Conservation (phyloP, 2,329 filamentous ascomycete genomes). For the Monilinia vaccinii-corymbosi region DNA sequence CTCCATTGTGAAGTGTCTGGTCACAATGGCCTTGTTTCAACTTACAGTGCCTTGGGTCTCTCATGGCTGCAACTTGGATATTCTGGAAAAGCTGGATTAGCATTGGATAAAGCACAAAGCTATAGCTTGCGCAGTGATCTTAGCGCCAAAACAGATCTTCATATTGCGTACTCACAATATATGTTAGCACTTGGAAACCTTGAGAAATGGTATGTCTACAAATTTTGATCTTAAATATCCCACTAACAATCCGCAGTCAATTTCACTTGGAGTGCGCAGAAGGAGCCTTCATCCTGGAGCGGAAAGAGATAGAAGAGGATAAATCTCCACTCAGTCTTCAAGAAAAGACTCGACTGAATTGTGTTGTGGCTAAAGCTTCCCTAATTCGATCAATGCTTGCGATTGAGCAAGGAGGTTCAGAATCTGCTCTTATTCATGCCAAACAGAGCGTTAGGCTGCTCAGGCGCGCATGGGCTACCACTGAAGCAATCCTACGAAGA, state of each 20-base stretch:
- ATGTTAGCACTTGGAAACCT: slow-evolving; percentile 56
- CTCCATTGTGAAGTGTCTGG: slow-evolving; percentile 33
- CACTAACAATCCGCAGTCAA: slow-evolving; percentile 23
- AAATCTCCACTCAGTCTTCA: slow-evolving; percentile 14
- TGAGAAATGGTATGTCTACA: slow-evolving; percentile 45
- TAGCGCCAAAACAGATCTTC: slow-evolving; percentile 44
- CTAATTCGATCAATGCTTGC: slow-evolving; percentile 30
- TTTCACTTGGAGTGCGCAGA: slow-evolving; percentile 25
- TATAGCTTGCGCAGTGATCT: slow-evolving; percentile 34
- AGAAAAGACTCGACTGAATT: slow-evolving; percentile 21
- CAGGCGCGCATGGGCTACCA: slow-evolving; percentile 32
- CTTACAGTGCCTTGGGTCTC: slow-evolving; percentile 35
- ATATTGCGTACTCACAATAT: slow-evolving; percentile 69
- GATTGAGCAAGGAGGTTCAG: slow-evolving; percentile 40
- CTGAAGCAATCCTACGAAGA: slow-evolving; percentile 24
- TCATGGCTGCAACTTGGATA: slow-evolving; percentile 53
- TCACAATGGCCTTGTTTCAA: slow-evolving; percentile 35
- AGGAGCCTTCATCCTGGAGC: slow-evolving; percentile 21
- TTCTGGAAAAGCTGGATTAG: slow-evolving; percentile 45
- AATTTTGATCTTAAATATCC: not conserved
- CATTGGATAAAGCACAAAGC: slow-evolving; percentile 50
- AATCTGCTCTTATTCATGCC: slow-evolving; percentile 48
- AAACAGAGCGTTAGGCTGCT: slow-evolving; percentile 46
- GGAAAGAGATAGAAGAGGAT: slow-evolving; percentile 13
- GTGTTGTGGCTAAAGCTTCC: slow-evolving; percentile 31